Conservation (phyloP, 2,329 filamentous ascomycete genomes). For the Xylaria sp. region DNA sequence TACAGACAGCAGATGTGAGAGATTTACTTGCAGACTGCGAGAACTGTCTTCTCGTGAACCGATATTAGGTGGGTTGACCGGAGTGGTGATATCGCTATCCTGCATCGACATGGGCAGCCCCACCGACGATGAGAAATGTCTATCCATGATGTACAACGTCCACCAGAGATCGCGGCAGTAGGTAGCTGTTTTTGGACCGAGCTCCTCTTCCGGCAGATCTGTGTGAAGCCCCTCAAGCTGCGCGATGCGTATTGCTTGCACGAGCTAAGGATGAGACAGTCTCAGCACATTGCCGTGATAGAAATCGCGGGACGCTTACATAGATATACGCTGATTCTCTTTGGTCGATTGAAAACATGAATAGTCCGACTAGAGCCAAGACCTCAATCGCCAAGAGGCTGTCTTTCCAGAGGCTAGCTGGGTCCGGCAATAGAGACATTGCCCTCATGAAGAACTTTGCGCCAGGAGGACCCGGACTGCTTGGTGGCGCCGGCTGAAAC, state of each 20-base stretch:
- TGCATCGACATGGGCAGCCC: constrained; percentile 42
- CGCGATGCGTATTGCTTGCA: constrained; percentile 44
- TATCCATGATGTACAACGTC: constrained; percentile 45
- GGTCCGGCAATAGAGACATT: constrained; percentile 42
- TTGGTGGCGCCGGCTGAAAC: constrained; percentile 23
- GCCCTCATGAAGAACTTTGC: constrained; percentile 38
- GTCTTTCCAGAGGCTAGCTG: constrained; percentile 40
- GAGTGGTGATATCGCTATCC: constrained; percentile 44
- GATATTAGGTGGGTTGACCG: constrained; percentile 32
- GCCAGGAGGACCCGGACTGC: constrained; percentile 31
- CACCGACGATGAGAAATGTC: constrained; percentile 43
- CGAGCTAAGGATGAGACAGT: constrained; percentile 38
- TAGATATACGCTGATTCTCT: constrained; percentile 39
- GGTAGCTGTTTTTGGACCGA: constrained; percentile 37
- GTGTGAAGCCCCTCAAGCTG: constrained; percentile 47
- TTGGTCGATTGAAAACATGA: constrained; percentile 43
- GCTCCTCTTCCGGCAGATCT: constrained; percentile 41
- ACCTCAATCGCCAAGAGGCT: constrained; percentile 43
- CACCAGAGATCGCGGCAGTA: constrained; percentile 45
- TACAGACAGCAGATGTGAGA: constrained; percentile 40
- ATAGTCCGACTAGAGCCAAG: constrained; percentile 41
- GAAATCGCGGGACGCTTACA: constrained; percentile 23
- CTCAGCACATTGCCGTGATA: background rate
- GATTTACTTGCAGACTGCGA: constrained; percentile 40
- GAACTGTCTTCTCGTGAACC: constrained; percentile 35